Conservation (phyloP, 176 grass and related monocot species). For the Oryza meridionalis region DNA sequence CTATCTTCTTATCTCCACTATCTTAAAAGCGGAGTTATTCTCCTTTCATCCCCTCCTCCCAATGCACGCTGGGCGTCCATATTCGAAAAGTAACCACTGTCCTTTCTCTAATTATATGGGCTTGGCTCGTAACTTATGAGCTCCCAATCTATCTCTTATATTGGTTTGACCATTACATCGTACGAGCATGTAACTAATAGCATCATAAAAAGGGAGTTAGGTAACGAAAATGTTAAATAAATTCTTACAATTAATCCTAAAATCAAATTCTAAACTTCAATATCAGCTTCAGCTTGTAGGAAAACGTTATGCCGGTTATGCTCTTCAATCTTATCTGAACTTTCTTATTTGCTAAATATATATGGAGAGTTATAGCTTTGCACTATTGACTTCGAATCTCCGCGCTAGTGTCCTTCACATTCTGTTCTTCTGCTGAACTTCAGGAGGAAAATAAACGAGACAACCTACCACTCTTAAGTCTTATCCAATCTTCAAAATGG, state of each 20-base stretch:
- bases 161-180: too few species aligned
- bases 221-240: not conserved
- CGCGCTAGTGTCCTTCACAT: not conserved
- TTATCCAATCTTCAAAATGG: not conserved
- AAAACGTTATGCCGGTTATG: too few species aligned
- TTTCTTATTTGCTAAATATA: not conserved
- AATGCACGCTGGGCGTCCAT: too few species aligned
- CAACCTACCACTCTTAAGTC: not conserved
- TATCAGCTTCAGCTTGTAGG: too few species aligned
- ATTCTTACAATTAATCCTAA: not conserved
- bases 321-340: too few species aligned
- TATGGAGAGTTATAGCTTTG: not conserved
- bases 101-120: too few species aligned
- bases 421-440: not conserved
- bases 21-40: too few species aligned
- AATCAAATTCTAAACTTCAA: not conserved
- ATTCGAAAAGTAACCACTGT: too few species aligned
- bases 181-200: too few species aligned
- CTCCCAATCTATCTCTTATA: too few species aligned
- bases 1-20: not conserved
- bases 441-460: not conserved
- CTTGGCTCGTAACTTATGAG: too few species aligned
- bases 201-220: not conserved
- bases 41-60: too few species aligned
- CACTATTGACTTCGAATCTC: not conserved